These are phyloP conservation scores for Orbilia javanica DNA, from an alignment of 2,329 filamentous ascomycete species.

Conservation along the genomic window DNA sequence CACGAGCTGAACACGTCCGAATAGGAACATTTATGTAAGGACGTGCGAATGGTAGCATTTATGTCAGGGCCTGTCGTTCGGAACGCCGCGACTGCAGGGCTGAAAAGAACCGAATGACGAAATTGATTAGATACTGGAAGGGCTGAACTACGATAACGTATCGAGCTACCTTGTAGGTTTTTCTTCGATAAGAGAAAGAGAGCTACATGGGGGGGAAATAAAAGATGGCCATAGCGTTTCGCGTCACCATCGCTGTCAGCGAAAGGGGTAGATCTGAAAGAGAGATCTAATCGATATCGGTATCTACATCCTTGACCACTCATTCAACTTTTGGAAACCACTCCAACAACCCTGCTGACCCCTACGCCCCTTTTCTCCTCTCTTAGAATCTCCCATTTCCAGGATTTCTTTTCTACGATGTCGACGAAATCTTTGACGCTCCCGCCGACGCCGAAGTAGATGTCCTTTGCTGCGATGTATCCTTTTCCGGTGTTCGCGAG, in stretches of 20 bases:
- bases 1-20: not conserved
- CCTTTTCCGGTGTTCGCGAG: constrained; percentile 72
- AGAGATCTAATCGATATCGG: constrained; percentile 12
- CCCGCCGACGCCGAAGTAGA: constrained; percentile 88
- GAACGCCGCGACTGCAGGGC: constrained; percentile 23
- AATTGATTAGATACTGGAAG: not conserved
- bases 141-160: constrained; percentile 15
- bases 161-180: not conserved
- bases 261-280: not conserved
- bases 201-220: not conserved
- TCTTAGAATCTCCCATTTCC: constrained; percentile 41
- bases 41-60: too few species aligned
- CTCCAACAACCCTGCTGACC: constrained; percentile 59
- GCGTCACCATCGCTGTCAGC: constrained; percentile 7
- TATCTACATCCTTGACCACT: constrained; percentile 38
- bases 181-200: constrained; percentile 20
- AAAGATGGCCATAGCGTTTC: not conserved
- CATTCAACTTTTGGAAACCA: constrained; percentile 34
- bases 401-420: constrained; percentile 39
- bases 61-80: constrained; percentile 1
- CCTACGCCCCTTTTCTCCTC: constrained; percentile 58
- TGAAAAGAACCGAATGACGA: constrained; percentile 9
- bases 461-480: constrained; percentile 79
- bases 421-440: constrained; percentile 80
- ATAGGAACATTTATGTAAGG: too few species aligned